Base-by-base conservation (phyloP, 345 rosid species). In the Euphorbia tirucalli region DNA sequence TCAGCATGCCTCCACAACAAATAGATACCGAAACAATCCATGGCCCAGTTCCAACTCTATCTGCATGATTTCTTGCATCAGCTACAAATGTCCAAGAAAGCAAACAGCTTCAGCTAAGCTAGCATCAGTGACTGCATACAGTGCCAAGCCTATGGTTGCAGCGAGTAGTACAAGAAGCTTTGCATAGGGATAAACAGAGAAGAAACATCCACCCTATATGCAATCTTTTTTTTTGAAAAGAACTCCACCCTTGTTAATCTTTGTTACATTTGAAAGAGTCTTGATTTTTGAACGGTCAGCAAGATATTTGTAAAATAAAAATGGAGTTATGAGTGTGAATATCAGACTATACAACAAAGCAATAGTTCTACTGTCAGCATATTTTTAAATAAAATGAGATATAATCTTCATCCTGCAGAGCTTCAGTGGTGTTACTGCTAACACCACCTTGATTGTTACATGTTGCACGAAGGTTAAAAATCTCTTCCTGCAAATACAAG, bases 1-100 rank as follows among this genome's bases (percentile, higher is more conserved):
- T 86, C 83, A 93, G 74, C 98, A 93, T 90, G 62, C 96, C 98
- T 75, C 98, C 97, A 32, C 96, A 89, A 78, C 93, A 90, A 74
- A 93, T 84, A 69, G 92, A 90, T 62, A 93, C 91, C n/a, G 98
- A 93, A 57, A 93, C 97, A 65, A 93, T 88, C 78, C 97, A 84
- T 14, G 92, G 80, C n/a, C n/a, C n/a, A n/a, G n/a, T n/a, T n/a
- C n/a, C n/a, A n/a, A n/a, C n/a, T n/a, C n/a, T n/a, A n/a, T n/a
- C n/a, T n/a, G n/a, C n/a, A n/a, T n/a, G n/a, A n/a, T n/a, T n/a
- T n/a, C n/a, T n/a, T n/a, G n/a, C 46, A n/a, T n/a, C n/a, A n/a
- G n/a, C n/a, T n/a, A n/a, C n/a, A n/a, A n/a, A n/a, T n/a, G n/a
- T n/a, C n/a, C n/a, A n/a, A n/a, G n/a, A n/a, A n/a, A n/a, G n/a